Base-by-base conservation (phyloP, 495 filamentous ascomycete species). In the Lasiosphaeria hispida region DNA sequence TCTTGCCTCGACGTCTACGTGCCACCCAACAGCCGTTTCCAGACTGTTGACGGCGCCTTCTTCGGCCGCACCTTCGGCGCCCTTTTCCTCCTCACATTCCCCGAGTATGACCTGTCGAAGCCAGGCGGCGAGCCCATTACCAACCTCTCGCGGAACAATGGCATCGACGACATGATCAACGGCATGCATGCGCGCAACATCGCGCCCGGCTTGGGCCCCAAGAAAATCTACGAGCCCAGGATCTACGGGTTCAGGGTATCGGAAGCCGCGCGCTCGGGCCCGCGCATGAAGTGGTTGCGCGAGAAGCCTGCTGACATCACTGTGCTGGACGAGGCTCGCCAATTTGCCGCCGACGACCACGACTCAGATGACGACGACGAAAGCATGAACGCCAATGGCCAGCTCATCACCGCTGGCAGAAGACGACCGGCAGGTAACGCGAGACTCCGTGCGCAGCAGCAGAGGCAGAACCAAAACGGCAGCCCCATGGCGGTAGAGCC, bases 21-120 rank as follows among this genome's bases (percentile, higher is more conserved):
- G 1, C 94, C 94, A 0, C 95, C 94, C 8, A 97, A 97, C 77
- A 96, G 91, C 65, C 85, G 94, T 18, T 97, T 98, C 69, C 94
- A 96, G 74, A 89, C 89, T 2, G 93, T 98, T n/a, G 94, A 98
- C 64, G 94, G 94, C 18, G 92, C 94, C 13, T 98, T 97, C 77
- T 98, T 98, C 69, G 94, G 94, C 36, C 92, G 94, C 38, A 98
- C 94, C 0, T 98, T 98, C 69, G 91, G 80, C 48, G 81, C 82
- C 3, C 85, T 98, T 43, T 98, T 98, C 80, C 91, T 98, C 72
- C 92, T 98, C 79, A 98, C 91, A 23, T 98, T 97, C 72, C 92
- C 95, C 34, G 95, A 98, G 63, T 83, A 96, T 66, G 91, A 96
- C 58, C 83, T 97, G 44, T 80, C 77, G 50, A 81, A 78, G 61